A percentile compares a stretch with the other conserved stretches of the same genome.
These are phyloP conservation scores for Dictyostelium purpureum DNA, from an alignment of 78 protist genomes.

Conservation along the genomic window DNA sequence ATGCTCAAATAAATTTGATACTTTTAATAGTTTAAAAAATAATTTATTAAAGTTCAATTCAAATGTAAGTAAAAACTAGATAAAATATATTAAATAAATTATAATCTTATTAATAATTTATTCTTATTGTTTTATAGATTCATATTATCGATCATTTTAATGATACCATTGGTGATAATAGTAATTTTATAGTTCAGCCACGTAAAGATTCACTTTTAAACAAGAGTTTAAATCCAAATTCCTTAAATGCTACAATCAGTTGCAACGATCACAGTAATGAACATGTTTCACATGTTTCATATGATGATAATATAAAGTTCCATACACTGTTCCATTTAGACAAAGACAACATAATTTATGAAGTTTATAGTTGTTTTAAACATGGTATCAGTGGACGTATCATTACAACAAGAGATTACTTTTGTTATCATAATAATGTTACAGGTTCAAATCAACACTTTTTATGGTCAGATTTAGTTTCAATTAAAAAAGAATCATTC, in stretches of 20 bases:
- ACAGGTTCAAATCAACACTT: not conserved
- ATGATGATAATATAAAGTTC: not conserved
- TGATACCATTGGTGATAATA: not conserved
- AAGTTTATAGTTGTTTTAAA: not conserved
- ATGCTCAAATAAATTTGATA: not conserved
- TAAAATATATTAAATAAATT: too few relatives aligned
- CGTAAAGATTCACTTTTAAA: not conserved
- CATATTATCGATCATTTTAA: not conserved
- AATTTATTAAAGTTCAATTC: too few relatives aligned
- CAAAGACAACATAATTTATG: constrained; percentile 1
- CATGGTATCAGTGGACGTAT: constrained; percentile 12
- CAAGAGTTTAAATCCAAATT: too few relatives aligned
- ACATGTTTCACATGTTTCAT: not conserved
- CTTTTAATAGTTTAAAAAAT: too few relatives aligned
- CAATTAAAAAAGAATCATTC: not conserved
- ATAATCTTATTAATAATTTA: not conserved
- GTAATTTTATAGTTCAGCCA: not conserved
- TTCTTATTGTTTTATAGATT: not conserved
- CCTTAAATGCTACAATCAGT: not conserved
- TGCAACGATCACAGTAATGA: not conserved
- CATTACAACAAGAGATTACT: not conserved
- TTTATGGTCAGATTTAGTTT: not conserved
- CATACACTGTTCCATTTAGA: not conserved
- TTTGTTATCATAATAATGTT: constrained; percentile 25
- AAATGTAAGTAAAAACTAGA: too few relatives aligned